Evolutionary conservation across 352 stramenopile species (phyloP), one percentile per base, ranked within the genome.

Genomic region (Pythium folliculosum): DNA sequence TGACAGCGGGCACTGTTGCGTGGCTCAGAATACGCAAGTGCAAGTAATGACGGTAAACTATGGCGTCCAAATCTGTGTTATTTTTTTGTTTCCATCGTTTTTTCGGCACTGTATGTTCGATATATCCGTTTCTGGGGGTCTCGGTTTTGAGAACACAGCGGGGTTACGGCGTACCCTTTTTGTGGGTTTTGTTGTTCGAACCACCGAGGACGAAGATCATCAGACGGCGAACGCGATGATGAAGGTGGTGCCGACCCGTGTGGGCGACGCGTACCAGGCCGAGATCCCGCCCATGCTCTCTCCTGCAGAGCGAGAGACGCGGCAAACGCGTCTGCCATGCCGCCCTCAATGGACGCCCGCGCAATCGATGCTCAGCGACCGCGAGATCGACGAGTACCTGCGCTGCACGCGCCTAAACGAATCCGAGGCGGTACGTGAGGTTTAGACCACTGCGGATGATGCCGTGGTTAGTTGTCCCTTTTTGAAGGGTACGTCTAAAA

Each of bases 341-440:
- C 71, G 57, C 2, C 77, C 89, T 60, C 75, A 71, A 27, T 92
- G 82, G 82, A 77, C 69, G 47, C 62, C 67, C 13, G 45, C 67
- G 43, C 54, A 50, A 35, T 45, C 45, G 1, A 59, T 44, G 22
- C 62, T 81, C 35, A 62, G 67, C 13, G 57, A 75, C 43, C 68
- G 73, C 65, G 74, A 84, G 40, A 71, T 91, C 19, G 60, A 71
- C 40, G 73, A 88, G 63, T 92, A 87, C 51, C 61, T 91, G 17
- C 71, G 64, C n/a, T 65, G 76, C 58, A 72, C 77, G 32, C 78
- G 71, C 30, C 63, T 90, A 2, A 77, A 84, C 43, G 82, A 92
- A 67, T 62, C 62, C 19, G 84, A 92, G 51, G 12, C 76, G 71
- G 83, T 92, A 55, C n/a, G n/a, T n/a, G n/a, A n/a, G 71, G 76